Evolutionary conservation across 768 basidiomycete genomes (phyloP), one percentile per base, ranked within the genome.

Genomic region (Pleurotus citrinopileatus): DNA sequence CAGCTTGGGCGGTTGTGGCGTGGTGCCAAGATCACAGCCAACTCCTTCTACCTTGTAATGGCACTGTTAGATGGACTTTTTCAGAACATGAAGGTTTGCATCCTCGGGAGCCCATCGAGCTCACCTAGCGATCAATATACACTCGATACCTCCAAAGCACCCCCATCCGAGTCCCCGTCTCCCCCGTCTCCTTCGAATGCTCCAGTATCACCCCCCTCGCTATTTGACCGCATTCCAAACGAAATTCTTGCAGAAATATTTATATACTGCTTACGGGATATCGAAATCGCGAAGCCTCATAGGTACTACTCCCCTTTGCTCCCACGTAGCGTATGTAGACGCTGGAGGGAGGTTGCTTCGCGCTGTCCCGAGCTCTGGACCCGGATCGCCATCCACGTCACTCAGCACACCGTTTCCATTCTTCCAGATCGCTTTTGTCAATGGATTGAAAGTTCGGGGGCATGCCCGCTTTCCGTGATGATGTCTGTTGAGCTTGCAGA

Each of bases 191-290:
- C n/a, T n/a, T n/a, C n/a, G n/a, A n/a, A n/a, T n/a, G n/a, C n/a
- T n/a, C n/a, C n/a, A n/a, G n/a, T n/a, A 40, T 6, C 15, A 40
- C 38, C 15, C 38, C 43, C 26, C 25, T 27, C 43, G 13, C 5
- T 26, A 8, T 44, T 44, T 22, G 38, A 44, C 43, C 8, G 2
- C 10, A 17, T 44, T 25, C 43, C 43, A 9, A 44, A 44, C 17
- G 43, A 44, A 44, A 2, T 44, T 22, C 43, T 44, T 26, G 43
- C 43, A 8, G 43, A 44, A 44, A 44, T 44, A 44, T 44, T 44
- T 22, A 27, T 27, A 5, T 27, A 23, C 6, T 44, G 43, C 26
- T 19, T 44, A 5, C 43, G 26, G 25, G 43, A 44, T 19, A 4
- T 26, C 1, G 22, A 44, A 25, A 2, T 23, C 2, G 19, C 43